Evolutionary conservation across 768 basidiomycete species (phyloP).

Genomic region (Rhodocollybia butyracea): DNA sequence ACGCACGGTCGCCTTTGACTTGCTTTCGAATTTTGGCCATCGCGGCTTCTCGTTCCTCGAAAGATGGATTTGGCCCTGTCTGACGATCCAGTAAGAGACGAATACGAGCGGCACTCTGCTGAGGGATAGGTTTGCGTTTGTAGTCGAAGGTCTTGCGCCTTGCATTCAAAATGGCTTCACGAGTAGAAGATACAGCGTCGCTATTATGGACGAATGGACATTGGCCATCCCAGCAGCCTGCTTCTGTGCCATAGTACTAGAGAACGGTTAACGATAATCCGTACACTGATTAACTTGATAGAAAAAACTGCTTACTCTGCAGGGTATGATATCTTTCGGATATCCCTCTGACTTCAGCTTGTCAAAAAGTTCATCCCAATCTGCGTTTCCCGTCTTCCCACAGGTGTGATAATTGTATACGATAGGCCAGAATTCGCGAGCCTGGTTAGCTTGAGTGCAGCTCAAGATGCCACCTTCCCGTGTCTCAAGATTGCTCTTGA

Average conservation of each 20-base stretch:
- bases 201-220: conserved; percentile 11
- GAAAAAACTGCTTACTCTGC: conserved; percentile 7
- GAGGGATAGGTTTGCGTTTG: conserved; percentile 8
- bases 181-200: background rate
- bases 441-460: background rate
- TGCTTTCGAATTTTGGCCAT: background rate
- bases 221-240: conserved; percentile 9
- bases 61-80: background rate
- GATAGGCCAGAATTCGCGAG: conserved; percentile 6
- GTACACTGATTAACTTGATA: background rate
- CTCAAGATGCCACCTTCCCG: conserved; percentile 3
- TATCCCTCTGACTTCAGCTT: conserved; percentile 1
- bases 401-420: conserved; percentile 9
- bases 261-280: background rate
- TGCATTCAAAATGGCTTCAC: background rate
- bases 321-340: conserved; percentile 10
- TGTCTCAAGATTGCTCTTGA: no score
- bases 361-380: conserved; percentile 11
- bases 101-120: background rate
- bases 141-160: conserved; percentile 4
- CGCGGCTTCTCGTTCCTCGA: background rate
- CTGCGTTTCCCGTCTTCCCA: conserved; percentile 5
- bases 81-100: background rate
- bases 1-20: conserved; percentile 9
- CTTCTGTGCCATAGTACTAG: conserved; percentile 10